Percentiles rank a stretch among this genome's conserved stretches.
Evolutionary conservation across 2,329 filamentous ascomycete genomes (phyloP).

Genomic region (Aspergillus persii): DNA sequence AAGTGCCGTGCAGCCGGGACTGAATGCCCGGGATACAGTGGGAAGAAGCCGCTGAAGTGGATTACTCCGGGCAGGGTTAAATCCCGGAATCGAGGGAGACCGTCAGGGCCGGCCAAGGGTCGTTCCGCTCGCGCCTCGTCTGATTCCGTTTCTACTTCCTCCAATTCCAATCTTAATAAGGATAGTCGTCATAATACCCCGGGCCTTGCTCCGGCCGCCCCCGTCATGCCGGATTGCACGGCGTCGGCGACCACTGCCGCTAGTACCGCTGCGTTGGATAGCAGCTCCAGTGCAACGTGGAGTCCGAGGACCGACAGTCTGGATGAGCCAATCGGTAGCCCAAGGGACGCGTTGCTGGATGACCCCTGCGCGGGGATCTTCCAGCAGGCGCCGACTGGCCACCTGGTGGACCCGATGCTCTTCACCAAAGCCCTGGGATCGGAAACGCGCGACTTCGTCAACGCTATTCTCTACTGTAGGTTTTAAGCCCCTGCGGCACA

Average conservation of each 20-base stretch:
- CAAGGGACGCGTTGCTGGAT: neutral
- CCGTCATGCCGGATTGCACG: neutral
- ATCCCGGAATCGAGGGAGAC: neutral
- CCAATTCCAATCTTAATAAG: neutral
- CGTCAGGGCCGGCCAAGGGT: neutral
- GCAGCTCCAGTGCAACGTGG: neutral
- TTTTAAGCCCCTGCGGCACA: neutral
- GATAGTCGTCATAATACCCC: neutral
- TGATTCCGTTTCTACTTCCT: neutral
- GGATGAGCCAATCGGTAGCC: neutral
- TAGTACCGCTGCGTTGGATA: neutral
- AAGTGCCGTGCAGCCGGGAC: constrained; percentile 6
- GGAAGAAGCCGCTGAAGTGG: constrained; percentile 10
- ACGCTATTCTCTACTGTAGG: constrained; percentile 8
- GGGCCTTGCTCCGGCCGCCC: neutral
- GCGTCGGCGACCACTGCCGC: neutral
- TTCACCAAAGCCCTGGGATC: neutral
- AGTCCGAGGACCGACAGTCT: neutral
- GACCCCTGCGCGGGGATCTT: neutral
- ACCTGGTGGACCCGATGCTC: neutral
- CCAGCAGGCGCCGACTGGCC: neutral
- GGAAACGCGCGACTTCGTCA: neutral
- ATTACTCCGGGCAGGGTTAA: constrained; percentile 1
- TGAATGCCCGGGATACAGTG: constrained; percentile 8
- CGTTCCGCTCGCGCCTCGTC: neutral